Percentiles rank a stretch among this genome's conserved stretches.
phyloP scores from a whole-genome alignment of 2,329 filamentous ascomycete genomes.

The Epichloe hybrida region DNA sequence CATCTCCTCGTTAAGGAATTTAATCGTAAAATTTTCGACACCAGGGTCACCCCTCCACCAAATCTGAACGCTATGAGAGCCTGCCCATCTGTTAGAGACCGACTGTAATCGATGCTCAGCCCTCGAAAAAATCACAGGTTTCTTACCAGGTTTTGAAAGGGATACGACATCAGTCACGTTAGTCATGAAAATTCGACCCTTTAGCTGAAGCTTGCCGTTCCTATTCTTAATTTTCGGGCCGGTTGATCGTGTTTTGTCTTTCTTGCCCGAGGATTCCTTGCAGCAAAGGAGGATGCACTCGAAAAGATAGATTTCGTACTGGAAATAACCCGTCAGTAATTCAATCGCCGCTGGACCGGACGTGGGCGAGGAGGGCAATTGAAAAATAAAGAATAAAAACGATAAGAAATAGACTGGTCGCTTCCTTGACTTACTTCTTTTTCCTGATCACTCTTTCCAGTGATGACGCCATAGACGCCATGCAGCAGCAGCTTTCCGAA shows the following conservation, averaged over 20 bases:
- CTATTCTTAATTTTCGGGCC: constrained; percentile 46
- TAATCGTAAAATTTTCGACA: constrained; percentile 92
- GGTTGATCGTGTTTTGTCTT: constrained; percentile 45
- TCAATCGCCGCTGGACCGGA: not conserved
- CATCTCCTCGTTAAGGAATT: constrained; percentile 78
- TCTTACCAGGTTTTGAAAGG: constrained; percentile 70
- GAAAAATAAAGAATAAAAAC: too few relatives aligned
- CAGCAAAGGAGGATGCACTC: constrained; percentile 91
- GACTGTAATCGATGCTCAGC: constrained; percentile 1
- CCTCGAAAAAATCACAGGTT: constrained; percentile 47
- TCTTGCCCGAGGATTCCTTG: constrained; percentile 79
- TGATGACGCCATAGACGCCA: constrained; percentile 83
- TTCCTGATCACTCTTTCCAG: constrained; percentile 78
- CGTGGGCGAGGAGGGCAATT: constrained; percentile 2
- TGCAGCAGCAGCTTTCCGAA: constrained; percentile 83
- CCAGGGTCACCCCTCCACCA: constrained; percentile 97
- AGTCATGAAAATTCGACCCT: constrained; percentile 97
- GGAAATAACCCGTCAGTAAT: constrained; percentile 5
- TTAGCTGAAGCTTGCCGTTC: constrained; percentile 78
- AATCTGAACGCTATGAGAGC: constrained; percentile 89
- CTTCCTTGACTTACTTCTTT: constrained; percentile 51
- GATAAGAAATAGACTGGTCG: not conserved
- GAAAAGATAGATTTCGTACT: constrained; percentile 98
- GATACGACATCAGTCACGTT: constrained; percentile 94
- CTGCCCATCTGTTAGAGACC: constrained; percentile 31